Conservation (phyloP, 1,284 basidiomycete species). For the Hymenochaete sp. region DNA sequence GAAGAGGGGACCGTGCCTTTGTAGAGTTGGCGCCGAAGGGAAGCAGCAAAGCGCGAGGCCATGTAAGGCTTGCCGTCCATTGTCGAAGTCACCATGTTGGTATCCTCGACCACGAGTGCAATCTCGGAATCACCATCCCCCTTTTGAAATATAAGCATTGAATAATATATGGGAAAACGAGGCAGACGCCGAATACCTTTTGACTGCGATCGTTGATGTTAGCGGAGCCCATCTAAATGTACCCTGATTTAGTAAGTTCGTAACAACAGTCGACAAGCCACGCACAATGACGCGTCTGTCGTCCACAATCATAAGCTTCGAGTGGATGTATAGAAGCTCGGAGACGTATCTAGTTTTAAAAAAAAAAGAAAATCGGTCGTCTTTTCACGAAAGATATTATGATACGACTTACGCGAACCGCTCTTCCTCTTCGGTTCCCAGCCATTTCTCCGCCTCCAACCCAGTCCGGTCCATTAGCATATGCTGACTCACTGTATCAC, state of each 20-base stretch:
- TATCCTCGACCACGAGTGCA: slow-evolving; percentile 82
- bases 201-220: slow-evolving; percentile 86
- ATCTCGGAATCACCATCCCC: slow-evolving; percentile 94
- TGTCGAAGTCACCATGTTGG: slow-evolving; percentile 62
- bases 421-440: slow-evolving; percentile 78
- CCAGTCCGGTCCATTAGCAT: slow-evolving; percentile 53
- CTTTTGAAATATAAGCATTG: slow-evolving; percentile 25
- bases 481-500: slow-evolving; percentile 75
- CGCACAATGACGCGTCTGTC: slow-evolving; percentile 78
- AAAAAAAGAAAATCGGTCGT: too few species aligned
- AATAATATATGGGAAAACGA: neutral
- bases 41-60: slow-evolving; percentile 68
- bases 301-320: slow-evolving; percentile 89
- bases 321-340: slow-evolving; percentile 75
- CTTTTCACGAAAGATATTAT: slow-evolving; percentile 12
- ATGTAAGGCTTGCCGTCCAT: slow-evolving; percentile 74
- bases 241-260: too few species aligned
- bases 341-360: slow-evolving; percentile 55
- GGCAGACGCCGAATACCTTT: slow-evolving; percentile 35
- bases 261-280: too few species aligned
- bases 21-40: slow-evolving; percentile 70
- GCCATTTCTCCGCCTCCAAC: slow-evolving; percentile 70
- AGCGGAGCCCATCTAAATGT: slow-evolving; percentile 69
- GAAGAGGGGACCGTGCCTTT: slow-evolving; percentile 38
- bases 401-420: slow-evolving; percentile 50